These are phyloP conservation scores for Thelonectria blattea DNA, from an alignment of 2,329 filamentous ascomycete genomes.

Conservation along the genomic window DNA sequence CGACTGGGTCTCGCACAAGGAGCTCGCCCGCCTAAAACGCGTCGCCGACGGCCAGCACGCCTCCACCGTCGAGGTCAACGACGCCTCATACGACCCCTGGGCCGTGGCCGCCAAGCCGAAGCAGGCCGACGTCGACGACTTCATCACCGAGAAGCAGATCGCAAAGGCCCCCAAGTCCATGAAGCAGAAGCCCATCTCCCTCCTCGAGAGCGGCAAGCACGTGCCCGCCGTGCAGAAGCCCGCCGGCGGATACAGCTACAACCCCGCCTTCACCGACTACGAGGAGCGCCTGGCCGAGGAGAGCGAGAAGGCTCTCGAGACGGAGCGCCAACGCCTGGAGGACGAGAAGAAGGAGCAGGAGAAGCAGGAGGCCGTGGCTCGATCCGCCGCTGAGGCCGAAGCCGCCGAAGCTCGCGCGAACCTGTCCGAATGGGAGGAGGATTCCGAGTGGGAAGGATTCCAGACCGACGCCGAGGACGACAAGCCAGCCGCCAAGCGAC, in stretches of 20 bases:
- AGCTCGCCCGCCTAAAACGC: slow-evolving; percentile 77
- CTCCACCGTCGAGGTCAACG: slow-evolving; percentile 59
- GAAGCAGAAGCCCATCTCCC: slow-evolving; percentile 77
- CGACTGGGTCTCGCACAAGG: slow-evolving; percentile 83
- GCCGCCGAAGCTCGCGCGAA: slow-evolving; percentile 72
- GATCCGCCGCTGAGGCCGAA: slow-evolving; percentile 75
- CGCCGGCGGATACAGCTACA: slow-evolving; percentile 86
- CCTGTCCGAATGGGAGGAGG: slow-evolving; percentile 78
- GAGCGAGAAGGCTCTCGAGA: slow-evolving; percentile 78
- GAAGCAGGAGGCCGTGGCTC: slow-evolving; percentile 70
- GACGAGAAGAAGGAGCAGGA: slow-evolving; percentile 71
- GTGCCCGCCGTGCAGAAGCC: slow-evolving; percentile 82
- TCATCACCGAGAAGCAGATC: slow-evolving; percentile 69
- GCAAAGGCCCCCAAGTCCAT: slow-evolving; percentile 78
- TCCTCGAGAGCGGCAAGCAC: slow-evolving; percentile 81
- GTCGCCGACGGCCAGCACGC: slow-evolving; percentile 77
- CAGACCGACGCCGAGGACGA: slow-evolving; percentile 80
- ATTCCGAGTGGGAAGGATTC: slow-evolving; percentile 89
- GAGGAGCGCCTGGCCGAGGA: slow-evolving; percentile 75
- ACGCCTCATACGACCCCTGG: slow-evolving; percentile 83
- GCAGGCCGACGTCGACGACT: slow-evolving; percentile 54
- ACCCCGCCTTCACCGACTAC: slow-evolving; percentile 87
- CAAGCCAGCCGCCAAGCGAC: slow-evolving; percentile 69
- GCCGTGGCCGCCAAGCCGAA: slow-evolving; percentile 48
- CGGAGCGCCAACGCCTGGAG: slow-evolving; percentile 75